Evolutionary conservation across 345 rosid genomes (phyloP), one percentile per base, ranked within the genome.

Genomic region (Gossypium raimondii): DNA sequence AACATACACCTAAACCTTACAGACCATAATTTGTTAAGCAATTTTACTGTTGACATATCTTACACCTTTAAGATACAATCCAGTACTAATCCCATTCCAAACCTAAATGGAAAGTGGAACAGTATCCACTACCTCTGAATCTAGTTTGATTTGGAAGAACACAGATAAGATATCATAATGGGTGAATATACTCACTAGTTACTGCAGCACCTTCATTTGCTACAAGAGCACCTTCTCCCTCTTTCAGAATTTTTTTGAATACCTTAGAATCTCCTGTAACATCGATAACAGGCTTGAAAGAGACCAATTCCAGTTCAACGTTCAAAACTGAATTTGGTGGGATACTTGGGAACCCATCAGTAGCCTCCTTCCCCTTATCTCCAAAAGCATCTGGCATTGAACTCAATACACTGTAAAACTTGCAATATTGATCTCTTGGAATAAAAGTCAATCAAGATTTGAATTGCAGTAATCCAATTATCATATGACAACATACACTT

Each of bases 191-290:
- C 89, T 83, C 82, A 89, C 93, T 63, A 62, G 84, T 84, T 27
- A 87, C 86, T 27, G 77, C 63, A 29, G 93, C 89, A 65, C 90
- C 90, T 70, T 89, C 93, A 77, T 82, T 73, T 63, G 90, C 87
- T 27, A 76, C 75, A 76, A 56, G 2, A 70, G 78, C 66, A 27
- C 83, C 88, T 76, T 87, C 86, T 74, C 93, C 91, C 73, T 85
- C 87, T 55, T 75, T 86, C 77, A 89, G 47, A 44, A 89, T 84
- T 81, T 87, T 89, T 80, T 89, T 89, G 34, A 86, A 64, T 43
- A 87, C 89, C 82, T 86, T 85, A 59, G 78, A 78, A 74, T 89
- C 89, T 12, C 88, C 88, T 4, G 79, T 75, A 34, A 87, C 81
- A 81, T 89, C 91, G 77, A 86, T 72, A 44, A 89, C 91, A 56